Evolutionary conservation across 306 rosid species (phyloP).

Genomic region (Trifolium pratense): DNA sequence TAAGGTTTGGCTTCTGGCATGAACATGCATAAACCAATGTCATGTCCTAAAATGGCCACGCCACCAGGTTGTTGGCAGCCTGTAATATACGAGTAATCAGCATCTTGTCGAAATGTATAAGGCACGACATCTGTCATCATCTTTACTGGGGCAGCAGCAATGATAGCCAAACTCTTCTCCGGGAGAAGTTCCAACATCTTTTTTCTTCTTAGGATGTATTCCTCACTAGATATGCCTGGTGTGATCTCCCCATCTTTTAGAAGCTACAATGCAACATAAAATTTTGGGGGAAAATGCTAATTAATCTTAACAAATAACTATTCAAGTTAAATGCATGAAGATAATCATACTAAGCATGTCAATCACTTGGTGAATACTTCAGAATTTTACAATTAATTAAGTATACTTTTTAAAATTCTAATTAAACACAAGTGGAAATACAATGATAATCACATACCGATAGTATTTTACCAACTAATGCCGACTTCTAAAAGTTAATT

Average conservation of each 20-base stretch:
- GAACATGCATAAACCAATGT: conserved; percentile 91
- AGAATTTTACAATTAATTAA: no score
- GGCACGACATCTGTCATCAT: conserved; percentile 99
- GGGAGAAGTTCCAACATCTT: conserved; percentile 86
- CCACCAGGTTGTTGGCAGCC: conserved; percentile 99
- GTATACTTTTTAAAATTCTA: no score
- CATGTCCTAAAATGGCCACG: conserved; percentile 80
- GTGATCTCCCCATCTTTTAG: conserved; percentile 87
- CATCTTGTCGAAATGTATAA: conserved; percentile 87
- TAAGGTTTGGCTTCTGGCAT: conserved; percentile 81
- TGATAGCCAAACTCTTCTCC: conserved; percentile 77
- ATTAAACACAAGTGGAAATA: no score
- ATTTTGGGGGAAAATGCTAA: conserved; percentile 22
- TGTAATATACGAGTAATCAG: conserved; percentile 81
- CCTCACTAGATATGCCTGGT: conserved; percentile 75
- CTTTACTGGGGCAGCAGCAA: conserved; percentile 91
- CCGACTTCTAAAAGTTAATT: background rate
- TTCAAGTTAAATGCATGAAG: background rate
- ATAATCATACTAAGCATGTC: background rate
- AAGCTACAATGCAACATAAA: conserved; percentile 55
- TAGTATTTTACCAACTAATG: background rate
- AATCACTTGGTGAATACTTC: conserved; percentile 1
- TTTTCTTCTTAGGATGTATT: conserved; percentile 75
- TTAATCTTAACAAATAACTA: conserved; percentile 23
- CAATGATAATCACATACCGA: no score